Percentiles rank a stretch among this genome's conserved stretches.
These are phyloP conservation scores for Theobroma grandiflorum DNA, from an alignment of 441 rosid species.

Conservation along the genomic window DNA sequence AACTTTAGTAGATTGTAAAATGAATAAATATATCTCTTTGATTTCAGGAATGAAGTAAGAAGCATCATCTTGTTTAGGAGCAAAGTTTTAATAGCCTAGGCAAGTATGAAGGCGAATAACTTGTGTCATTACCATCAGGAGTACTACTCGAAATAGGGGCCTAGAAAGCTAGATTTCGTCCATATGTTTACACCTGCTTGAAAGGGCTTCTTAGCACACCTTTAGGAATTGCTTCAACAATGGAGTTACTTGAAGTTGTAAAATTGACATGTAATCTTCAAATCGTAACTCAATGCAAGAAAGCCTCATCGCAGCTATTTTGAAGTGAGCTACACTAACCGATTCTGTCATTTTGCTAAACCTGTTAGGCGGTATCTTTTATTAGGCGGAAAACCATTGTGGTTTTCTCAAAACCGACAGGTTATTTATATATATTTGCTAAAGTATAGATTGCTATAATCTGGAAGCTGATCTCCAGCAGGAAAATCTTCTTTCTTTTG, in stretches of 20 bases:
- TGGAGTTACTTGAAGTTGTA: constrained; percentile 21
- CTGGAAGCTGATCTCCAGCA: neutral
- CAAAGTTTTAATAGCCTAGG: neutral
- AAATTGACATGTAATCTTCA: constrained; percentile 14
- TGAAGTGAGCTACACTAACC: constrained; percentile 5
- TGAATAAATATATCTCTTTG: neutral
- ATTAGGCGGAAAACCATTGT: neutral
- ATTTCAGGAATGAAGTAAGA: neutral
- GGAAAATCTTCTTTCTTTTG: neutral
- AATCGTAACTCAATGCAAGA: constrained; percentile 17
- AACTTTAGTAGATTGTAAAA: too few relatives aligned
- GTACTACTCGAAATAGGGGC: neutral
- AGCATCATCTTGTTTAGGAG: neutral
- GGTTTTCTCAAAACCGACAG: neutral
- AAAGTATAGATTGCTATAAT: neutral
- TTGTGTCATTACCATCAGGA: neutral
- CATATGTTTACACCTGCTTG: neutral
- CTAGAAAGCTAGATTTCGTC: neutral
- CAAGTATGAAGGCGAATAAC: neutral
- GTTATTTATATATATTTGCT: neutral
- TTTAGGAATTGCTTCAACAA: constrained; percentile 26
- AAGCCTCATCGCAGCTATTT: constrained; percentile 13
- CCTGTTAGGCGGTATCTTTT: neutral
- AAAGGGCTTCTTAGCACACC: neutral
- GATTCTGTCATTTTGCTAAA: constrained; percentile 18